Conservation (phyloP, 768 basidiomycete genomes). For the Cystofilobasidium bisporidii region DNA sequence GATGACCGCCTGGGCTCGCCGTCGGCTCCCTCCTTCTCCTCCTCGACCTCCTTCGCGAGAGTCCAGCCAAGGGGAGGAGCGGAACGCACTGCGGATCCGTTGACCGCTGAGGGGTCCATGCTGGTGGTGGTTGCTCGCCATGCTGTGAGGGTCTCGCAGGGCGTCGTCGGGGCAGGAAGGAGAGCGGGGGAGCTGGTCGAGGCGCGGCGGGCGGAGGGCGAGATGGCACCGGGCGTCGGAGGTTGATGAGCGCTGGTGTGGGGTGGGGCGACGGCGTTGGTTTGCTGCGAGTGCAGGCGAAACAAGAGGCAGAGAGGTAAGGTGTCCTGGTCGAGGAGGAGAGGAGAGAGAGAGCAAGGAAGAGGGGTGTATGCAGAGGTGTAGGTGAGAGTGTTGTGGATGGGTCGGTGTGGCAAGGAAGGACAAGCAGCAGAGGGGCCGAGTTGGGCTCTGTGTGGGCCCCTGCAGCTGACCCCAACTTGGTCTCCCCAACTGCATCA, state of each 20-base stretch:
- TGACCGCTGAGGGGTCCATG: neutral
- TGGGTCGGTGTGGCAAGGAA: neutral
- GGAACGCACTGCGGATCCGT: constrained; percentile 1
- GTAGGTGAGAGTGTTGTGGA: too few species aligned
- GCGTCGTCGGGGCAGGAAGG: neutral
- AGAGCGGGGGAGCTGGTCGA: neutral
- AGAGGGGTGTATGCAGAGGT: too few species aligned
- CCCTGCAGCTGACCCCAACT: too few species aligned
- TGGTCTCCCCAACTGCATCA: too few species aligned
- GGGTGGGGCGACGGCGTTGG: too few species aligned
- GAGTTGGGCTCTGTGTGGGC: neutral
- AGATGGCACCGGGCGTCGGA: neutral
- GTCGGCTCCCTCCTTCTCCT: neutral
- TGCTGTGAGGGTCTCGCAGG: neutral
- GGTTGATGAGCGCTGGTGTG: too few species aligned
- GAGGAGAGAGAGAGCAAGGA: too few species aligned
- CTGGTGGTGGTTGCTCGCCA: constrained; percentile 4
- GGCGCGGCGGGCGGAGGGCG: neutral
- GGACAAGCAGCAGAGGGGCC: neutral
- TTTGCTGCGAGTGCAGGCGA: too few species aligned
- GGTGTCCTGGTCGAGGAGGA: too few species aligned
- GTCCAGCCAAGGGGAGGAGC: neutral
- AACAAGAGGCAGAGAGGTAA: too few species aligned
- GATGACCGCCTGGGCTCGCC: neutral
- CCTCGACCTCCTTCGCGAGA: neutral